Base-by-base conservation (phyloP, 2,329 filamentous ascomycete species). In the Diaporthe australafricana region DNA sequence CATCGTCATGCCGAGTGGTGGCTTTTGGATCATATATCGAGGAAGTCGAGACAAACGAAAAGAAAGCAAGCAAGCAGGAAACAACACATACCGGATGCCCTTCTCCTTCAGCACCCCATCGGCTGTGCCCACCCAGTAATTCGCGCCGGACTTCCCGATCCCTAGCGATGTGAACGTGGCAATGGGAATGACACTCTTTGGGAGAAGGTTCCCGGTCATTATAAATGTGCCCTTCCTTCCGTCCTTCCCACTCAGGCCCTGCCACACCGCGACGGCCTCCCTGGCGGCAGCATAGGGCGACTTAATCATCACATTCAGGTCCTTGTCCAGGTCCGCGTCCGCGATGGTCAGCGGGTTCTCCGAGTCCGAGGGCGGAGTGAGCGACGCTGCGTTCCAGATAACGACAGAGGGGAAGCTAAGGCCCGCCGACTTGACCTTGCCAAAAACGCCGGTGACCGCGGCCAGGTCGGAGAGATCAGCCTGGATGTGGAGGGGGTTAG, bases 351-450 rank as follows among this genome's bases (percentile, higher is more conserved):
- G 47, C 11, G 72, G 70, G 67, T 74, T 75, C 42, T 42, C 50
- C 5, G 66, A 40, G 25, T 74, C 72, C 5, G 72, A n/a, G 2
- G 71, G 72, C 16, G 55, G 55, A 9, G 70, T 60, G 27, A 40
- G 42, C 22, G 32, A 20, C 3, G 72, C 70, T 2, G 70, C 72
- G 57, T 74, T 75, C 73, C 73, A 75, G 50, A 75, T 38, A 8
- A 75, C 63, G 20, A 75, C 72, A 11, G 62, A 56, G 12, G 73
- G 72, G 47, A 66, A 70, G 12, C 65, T 22, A 17, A 50, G 32
- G 27, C 68, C 72, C 2, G 66, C 56, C 38, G 67, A 50, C 42
- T 30, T 52, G 16, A 69, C 16, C 42, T 40, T 50, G 30, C 42
- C 53, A 45, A 74, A 70, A n/a, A 71, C 70, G 14, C 30, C 42